Evolutionary conservation across 2,329 filamentous ascomycete species (phyloP).

Genomic region (Pseudocercospora fuligena): DNA sequence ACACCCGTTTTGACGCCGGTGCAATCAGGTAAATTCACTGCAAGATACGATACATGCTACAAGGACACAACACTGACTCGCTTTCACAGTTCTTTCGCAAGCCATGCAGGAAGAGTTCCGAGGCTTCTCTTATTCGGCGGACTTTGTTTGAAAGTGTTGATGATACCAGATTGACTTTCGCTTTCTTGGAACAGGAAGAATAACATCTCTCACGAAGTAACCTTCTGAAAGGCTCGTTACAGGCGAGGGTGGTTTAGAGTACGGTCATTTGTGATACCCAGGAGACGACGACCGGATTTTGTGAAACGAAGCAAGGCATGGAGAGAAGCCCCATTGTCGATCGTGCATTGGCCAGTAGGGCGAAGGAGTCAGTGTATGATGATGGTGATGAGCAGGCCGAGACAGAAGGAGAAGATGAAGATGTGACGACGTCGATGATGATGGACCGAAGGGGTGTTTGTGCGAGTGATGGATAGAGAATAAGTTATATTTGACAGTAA

Average conservation of each 20-base stretch:
- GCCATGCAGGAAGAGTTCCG: conserved; percentile 99
- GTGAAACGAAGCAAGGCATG: not conserved
- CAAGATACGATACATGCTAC: not conserved
- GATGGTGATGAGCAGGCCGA: conserved; percentile 2
- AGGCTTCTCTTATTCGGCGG: conserved; percentile 95
- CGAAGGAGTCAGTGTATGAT: not conserved
- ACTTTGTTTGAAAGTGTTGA: conserved; percentile 68
- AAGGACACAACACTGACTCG: conserved; percentile 31
- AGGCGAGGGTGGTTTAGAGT: not conserved
- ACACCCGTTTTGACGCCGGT: conserved; percentile 96
- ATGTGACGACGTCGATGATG: conserved; percentile 10
- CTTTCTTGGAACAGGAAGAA: conserved; percentile 2
- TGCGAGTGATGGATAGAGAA: conserved; percentile 6
- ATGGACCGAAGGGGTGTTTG: not conserved
- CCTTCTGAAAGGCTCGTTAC: not conserved
- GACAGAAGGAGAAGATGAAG: conserved; percentile 4
- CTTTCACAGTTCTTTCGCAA: conserved; percentile 79
- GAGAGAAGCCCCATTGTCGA: not conserved
- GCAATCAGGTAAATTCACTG: conserved; percentile 77
- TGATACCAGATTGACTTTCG: conserved; percentile 12
- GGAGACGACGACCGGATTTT: conserved; percentile 2
- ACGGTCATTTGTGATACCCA: conserved; percentile 33
- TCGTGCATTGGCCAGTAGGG: not conserved
- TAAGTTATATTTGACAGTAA: conserved; percentile 9
- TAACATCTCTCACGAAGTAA: not conserved